phyloP scores from a whole-genome alignment of 2,329 filamentous ascomycete species.

The Aspergillus brunneoviolaceus region DNA sequence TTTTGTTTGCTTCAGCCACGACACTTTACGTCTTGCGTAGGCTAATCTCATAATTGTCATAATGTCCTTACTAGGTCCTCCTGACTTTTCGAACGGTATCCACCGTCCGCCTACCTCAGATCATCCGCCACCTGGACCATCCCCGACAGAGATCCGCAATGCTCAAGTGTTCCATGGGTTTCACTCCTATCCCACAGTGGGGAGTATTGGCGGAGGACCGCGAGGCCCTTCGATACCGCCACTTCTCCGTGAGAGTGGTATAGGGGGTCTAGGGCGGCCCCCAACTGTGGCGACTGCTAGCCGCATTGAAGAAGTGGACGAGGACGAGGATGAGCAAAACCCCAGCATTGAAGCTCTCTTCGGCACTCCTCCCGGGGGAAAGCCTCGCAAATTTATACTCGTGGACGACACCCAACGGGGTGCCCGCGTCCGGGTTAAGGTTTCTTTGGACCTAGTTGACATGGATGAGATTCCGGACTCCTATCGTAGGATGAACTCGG shows the following conservation, averaged over 20 bases:
- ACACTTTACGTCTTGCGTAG: constrained; percentile 38
- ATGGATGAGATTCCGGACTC: constrained; percentile 96
- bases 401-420: constrained; percentile 85
- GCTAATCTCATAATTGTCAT: constrained; percentile 37
- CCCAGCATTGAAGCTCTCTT: constrained; percentile 67
- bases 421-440: constrained; percentile 79
- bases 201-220: constrained; percentile 54
- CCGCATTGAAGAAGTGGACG: constrained; percentile 22
- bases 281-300: constrained; percentile 35
- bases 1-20: constrained; percentile 13
- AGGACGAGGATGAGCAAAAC: constrained; percentile 28
- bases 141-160: constrained; percentile 67
- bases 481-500: constrained; percentile 84
- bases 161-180: constrained; percentile 74
- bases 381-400: constrained; percentile 94
- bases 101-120: constrained; percentile 64
- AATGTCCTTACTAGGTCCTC: constrained; percentile 33
- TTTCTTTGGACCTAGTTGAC: constrained; percentile 89
- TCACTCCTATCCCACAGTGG: constrained; percentile 58
- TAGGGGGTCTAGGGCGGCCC: constrained; percentile 43
- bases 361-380: constrained; percentile 82
- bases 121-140: constrained; percentile 47
- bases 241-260: constrained; percentile 57
- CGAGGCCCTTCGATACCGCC: constrained; percentile 63
- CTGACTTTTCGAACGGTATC: constrained; percentile 49